Conservation (phyloP, 192 early-diverging fungal genomes). For the Entomortierella chlamydospora region DNA sequence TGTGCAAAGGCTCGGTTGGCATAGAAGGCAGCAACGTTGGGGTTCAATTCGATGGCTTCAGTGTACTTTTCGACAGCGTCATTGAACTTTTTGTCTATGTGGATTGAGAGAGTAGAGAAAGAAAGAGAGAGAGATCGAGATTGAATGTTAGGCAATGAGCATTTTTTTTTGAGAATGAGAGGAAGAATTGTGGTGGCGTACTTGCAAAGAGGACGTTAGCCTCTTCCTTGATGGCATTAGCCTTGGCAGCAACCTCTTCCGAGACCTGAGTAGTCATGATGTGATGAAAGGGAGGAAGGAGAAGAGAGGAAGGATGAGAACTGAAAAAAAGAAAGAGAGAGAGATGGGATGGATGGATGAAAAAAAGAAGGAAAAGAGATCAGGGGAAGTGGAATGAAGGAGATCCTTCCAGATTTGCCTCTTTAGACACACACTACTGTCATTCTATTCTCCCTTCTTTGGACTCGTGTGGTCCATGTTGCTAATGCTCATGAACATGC, state of each 20-base stretch:
- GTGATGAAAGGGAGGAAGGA: not conserved
- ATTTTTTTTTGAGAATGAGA: too few relatives aligned
- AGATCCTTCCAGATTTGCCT: not conserved
- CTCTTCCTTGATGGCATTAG: slow-evolving; percentile 70
- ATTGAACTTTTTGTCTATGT: slow-evolving; percentile 72
- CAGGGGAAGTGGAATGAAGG: not conserved
- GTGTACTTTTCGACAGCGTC: slow-evolving; percentile 95
- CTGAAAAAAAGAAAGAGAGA: slow-evolving; percentile 1
- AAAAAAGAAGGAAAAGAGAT: not conserved
- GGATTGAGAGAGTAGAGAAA: not conserved
- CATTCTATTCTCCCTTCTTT: too few relatives aligned
- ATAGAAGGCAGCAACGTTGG: slow-evolving; percentile 87
- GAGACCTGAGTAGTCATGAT: slow-evolving; percentile 44
- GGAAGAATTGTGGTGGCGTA: slow-evolving; percentile 1
- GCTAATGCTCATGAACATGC: too few relatives aligned
- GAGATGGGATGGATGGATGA: not conserved
- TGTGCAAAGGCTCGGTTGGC: slow-evolving; percentile 94
- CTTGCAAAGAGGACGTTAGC: slow-evolving; percentile 79
- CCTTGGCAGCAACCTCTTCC: slow-evolving; percentile 51
- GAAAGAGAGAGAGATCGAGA: not conserved
- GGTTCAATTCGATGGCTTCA: slow-evolving; percentile 86
- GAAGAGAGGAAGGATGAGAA: not conserved
- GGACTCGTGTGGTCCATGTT: too few relatives aligned
- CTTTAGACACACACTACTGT: not conserved
- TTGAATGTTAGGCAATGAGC: slow-evolving; percentile 1